Evolutionary conservation across 164 flowering plant species (phyloP), one percentile per base, ranked within the genome.

Genomic region (Chimonanthus praecox): DNA sequence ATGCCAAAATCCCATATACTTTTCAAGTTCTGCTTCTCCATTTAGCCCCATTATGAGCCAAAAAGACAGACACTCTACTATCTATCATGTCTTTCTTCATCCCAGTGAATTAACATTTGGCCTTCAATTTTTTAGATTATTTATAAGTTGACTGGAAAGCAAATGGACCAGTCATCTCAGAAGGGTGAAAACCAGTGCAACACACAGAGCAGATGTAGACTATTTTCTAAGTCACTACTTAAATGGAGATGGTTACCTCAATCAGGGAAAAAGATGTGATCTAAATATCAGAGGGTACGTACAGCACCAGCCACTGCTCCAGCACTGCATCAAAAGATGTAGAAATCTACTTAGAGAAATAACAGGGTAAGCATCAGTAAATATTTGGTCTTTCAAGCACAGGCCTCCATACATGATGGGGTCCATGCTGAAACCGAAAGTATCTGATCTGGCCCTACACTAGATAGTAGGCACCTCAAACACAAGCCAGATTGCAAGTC

Each of bases 241-340:
- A 21, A 63, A 63, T 64, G 49, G 16, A 74, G 67, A 64, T 16
- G 21, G 10, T 21, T 64, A 79, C 81, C 83, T 78, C 9, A 51
- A 73, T 72, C 83, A 87, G 4, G n/a, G 82, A 79, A 84, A 81
- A 67, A 81, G 58, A 78, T 92, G 87, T 51, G 91, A 87, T 8
- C 87, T 91, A 72, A n/a, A 91, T 64, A 92, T 77, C 44, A 94
- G 95, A 43, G 99, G 99, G 72, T 91, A 94, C n/a, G 97, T 91
- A 77, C 95, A 91, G 84, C 97, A 92, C 84, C 87, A 86, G 70
- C 99, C 99, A 81, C 87, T 90, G 88, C 93, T 92, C 97, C 99
- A 94, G 74, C 97, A 88, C 99, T 92, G 90, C 83, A 83, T 11
- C 62, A 68, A 13, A 76, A 6, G 8, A 33, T 5, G 9, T 6